Percentiles rank a stretch among this genome's conserved stretches.
phyloP scores from a whole-genome alignment of 148 eudicot genomes.

The Persicaria tinctoria region DNA sequence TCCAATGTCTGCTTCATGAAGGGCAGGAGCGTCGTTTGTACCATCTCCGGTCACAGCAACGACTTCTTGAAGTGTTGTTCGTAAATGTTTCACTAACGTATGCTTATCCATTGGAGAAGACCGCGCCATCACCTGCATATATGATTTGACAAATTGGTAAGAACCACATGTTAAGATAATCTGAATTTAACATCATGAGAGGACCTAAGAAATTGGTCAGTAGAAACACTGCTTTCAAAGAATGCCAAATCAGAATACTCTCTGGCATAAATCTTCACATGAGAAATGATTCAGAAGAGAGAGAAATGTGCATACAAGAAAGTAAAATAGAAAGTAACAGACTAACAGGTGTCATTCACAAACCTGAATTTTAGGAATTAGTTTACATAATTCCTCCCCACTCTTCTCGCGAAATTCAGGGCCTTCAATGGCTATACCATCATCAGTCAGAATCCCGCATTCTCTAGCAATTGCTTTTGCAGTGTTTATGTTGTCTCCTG shows the following conservation, averaged over 20 bases:
- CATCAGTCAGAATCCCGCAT: conserved; percentile 76
- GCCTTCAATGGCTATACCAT: conserved; percentile 78
- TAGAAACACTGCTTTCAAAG: not conserved
- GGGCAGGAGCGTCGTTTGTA: conserved; percentile 91
- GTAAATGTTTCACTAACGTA: conserved; percentile 54
- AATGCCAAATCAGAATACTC: not conserved
- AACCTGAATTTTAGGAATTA: conserved; percentile 80
- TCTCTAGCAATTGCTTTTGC: conserved; percentile 89
- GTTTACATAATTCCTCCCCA: conserved; percentile 49
- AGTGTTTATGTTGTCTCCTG: conserved; percentile 80
- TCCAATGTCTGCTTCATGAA: conserved; percentile 92
- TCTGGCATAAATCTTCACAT: not conserved
- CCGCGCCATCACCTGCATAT: conserved; percentile 76
- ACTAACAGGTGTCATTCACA: conserved; percentile 2
- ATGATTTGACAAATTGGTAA: not conserved
- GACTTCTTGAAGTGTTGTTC: conserved; percentile 73
- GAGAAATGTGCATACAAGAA: not conserved
- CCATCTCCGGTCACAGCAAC: conserved; percentile 95
- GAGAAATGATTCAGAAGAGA: not conserved
- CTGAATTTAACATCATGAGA: conserved; percentile 5
- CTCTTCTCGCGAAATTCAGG: conserved; percentile 67
- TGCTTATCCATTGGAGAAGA: conserved; percentile 87
- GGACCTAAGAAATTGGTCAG: not conserved
- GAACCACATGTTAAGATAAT: not conserved
- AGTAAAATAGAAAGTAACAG: not conserved